Base-by-base conservation (phyloP, 2,329 filamentous ascomycete species). In the Fusarium sp. region DNA sequence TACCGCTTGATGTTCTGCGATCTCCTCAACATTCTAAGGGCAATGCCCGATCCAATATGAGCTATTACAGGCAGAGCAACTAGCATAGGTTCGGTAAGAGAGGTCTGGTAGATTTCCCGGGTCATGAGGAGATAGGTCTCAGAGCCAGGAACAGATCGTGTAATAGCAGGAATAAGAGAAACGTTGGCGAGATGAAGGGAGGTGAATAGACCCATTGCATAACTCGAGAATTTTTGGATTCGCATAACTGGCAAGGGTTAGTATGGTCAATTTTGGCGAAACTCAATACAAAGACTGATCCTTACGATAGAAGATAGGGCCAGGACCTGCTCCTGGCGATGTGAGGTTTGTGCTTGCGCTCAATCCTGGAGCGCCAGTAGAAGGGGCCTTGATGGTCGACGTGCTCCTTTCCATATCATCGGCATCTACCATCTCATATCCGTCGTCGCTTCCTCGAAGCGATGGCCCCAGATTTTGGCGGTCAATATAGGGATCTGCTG, bases 121-220 rank as follows among this genome's bases (percentile, higher is more conserved):
- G 94, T 94, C 78, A 97, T 92, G 68, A 98, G 90, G 48, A 98
- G 89, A 79, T 94, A 97, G 49, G 89, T 89, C 76, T 97, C 94
- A 62, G 92, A 92, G 52, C 88, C 86, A 10, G 90, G 82, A 8
- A 96, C 87, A 45, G 91, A 93, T 58, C 85, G 87, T 40, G 92
- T 93, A 49, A 90, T 72, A 37, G 96, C 87, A 0, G 93, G 94
- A 68, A 96, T 90, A 43, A 97, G 78, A 9, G 92, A 92, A 33
- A 93, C 95, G 73, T 94, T 97, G 73, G 89, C 85, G 65, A 96
- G 83, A 81, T 97, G 94, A 58, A 96, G 84, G 30, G 88, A 84
- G 33, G 90, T 85, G 81, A 95, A 97, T 69, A 92, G 81, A 65
- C 88, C 88, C 75, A 93, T 94, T 68, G 92, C 88, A 81, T 97